Evolutionary conservation across 306 rosid species (phyloP).

Genomic region (Purshia tridentata): DNA sequence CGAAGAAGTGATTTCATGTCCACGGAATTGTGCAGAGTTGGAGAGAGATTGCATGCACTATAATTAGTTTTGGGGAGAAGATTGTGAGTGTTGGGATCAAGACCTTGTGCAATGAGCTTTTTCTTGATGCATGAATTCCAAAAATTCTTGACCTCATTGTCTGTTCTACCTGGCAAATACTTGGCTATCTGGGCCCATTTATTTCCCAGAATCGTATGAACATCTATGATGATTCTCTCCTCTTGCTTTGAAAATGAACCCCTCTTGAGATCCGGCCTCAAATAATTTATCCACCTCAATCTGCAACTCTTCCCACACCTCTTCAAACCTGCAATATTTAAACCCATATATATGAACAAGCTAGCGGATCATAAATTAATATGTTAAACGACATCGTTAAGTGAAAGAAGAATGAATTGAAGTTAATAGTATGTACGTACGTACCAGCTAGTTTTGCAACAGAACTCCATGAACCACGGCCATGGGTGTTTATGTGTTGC

Average conservation of each 20-base stretch:
- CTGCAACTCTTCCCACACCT: conserved; percentile 95
- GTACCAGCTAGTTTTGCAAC: conserved; percentile 74
- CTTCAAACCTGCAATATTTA: conserved; percentile 56
- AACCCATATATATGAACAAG: not conserved
- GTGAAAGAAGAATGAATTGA: not conserved
- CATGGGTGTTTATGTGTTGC: conserved; percentile 45
- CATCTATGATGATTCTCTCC: conserved; percentile 69
- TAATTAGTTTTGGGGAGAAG: conserved; percentile 35
- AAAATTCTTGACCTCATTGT: conserved; percentile 87
- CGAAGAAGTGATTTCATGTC: conserved; percentile 11
- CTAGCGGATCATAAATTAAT: not conserved
- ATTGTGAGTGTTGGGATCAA: conserved; percentile 88
- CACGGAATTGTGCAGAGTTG: conserved; percentile 3
- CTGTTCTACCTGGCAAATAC: conserved; percentile 89
- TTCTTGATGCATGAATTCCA: conserved; percentile 92
- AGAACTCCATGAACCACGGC: conserved; percentile 81
- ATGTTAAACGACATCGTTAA: not conserved
- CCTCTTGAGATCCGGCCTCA: conserved; percentile 82
- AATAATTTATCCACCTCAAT: conserved; percentile 79
- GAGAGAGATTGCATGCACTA: conserved; percentile 5
- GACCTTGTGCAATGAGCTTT: conserved; percentile 76
- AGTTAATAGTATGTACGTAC: too few relatives aligned
- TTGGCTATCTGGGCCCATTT: conserved; percentile 97
- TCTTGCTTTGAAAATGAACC: conserved; percentile 76
- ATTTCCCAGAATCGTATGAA: conserved; percentile 85